Evolutionary conservation across 441 rosid genomes (phyloP), one percentile per base, ranked within the genome.

Genomic region (Capsella rubella): DNA sequence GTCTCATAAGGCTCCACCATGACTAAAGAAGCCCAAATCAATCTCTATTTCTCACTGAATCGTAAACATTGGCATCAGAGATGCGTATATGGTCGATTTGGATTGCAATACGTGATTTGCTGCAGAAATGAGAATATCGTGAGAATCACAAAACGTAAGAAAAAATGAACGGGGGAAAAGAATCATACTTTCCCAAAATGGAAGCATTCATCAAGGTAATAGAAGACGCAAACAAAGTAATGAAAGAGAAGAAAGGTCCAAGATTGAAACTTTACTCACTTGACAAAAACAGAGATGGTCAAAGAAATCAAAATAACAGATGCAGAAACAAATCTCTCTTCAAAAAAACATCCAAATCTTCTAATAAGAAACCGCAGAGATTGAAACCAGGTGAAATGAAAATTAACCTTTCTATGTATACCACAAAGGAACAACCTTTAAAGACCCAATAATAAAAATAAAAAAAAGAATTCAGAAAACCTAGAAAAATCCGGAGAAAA

Each of bases 1-100:
- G 82, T 75, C 67, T 80, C 84, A 31, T 78, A 82, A 53, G 87
- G 78, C 46, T 85, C 84, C 60, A 79, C 91, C 96, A 92, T 92
- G 67, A 58, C 76, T 54, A 13, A 71, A 42, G 29, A 69, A 40
- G 18, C 53, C 72, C 62, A 40, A 79, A 67, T 39, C 71, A 45
- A 71, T 59, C 0, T 37, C 35, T 77, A 42, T 66, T 28, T 66
- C 67, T 67, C 68, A 59, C 56, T 50, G 63, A 69, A 70, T 49
- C 39, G 15, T 31, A 47, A 77, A 72, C 29, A 31, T 60, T 52
- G 7, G 80, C 45, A 69, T 63, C 64, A 16, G 21, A 67, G 42
- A 50, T 15, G 9, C 57, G 21, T 60, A 6, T 32, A 15, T 12
- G 68, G 43, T 69, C 51, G 64, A 34, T 45, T 14, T 27, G 50